Evolutionary conservation across 2,329 filamentous ascomycete genomes (phyloP), one percentile per base, ranked within the genome.

Genomic region (Penicillium sp.): DNA sequence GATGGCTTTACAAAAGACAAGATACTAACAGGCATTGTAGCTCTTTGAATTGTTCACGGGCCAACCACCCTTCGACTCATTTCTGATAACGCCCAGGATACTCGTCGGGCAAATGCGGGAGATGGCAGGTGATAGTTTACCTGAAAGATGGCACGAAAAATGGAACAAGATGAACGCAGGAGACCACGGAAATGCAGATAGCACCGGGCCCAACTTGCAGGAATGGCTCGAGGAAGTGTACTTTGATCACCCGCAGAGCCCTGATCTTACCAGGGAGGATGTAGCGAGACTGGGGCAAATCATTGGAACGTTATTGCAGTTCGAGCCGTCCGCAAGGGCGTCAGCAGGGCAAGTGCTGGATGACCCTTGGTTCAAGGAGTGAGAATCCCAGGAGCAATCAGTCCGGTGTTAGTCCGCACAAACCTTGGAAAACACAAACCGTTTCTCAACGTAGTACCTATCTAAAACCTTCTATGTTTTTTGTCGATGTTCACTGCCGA

Each of bases 21-120:
- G n/a, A n/a, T n/a, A 50, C 53, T 63, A 32, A 66, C 45, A 44
- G 34, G 10, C 48, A 16, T 54, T 22, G 39, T 46, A 69, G 72
- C 55, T 76, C 7, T 76, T 76, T 57, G 71, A 77, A 57, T 64
- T 76, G 21, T 62, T 76, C 18, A 61, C 64, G 3, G 72, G 73
- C 14, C 70, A 75, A 43, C 71, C 72, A 9, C 70, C 68, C 2
- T 75, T 76, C 46, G 71, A 74, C 42, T 72, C 62, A 54, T 58
- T 73, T 53, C 62, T 75, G 52, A 63, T 60, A 58, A 75, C 69
- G 5, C 68, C 67, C 14, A 32, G 54, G 29, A 67, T 66, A 9
- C 62, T 77, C 7, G 61, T 72, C 0, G 59, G 50, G 5, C 69
- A 76, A 56, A 75, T 76, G 70, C 61, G 64, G 9, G 69, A 76